Conservation (phyloP, 768 basidiomycete species). For the Cantharellus anzutake region DNA sequence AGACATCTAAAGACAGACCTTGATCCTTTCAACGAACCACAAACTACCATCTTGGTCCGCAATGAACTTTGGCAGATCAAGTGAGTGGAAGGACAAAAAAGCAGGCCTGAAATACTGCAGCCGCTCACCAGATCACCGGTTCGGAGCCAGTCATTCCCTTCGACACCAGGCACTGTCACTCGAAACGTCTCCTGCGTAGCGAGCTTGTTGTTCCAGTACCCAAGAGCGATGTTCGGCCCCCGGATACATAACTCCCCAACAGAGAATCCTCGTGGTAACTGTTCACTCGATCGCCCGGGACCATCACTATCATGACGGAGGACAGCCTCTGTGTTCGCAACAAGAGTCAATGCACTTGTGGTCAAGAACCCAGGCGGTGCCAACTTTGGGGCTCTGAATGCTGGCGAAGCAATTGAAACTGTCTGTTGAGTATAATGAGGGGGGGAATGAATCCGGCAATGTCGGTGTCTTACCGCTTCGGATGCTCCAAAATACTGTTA, state of each 20-base stretch:
- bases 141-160: background rate
- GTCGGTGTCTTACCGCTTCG: background rate
- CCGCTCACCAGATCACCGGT: background rate
- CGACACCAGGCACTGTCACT: background rate
- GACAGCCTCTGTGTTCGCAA: background rate
- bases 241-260: background rate
- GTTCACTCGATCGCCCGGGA: background rate
- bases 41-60: background rate
- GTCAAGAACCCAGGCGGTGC: background rate
- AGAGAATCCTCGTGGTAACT: background rate
- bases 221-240: background rate
- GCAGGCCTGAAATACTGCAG: background rate
- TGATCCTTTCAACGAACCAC: background rate
- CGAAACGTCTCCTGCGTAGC: background rate
- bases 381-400: background rate
- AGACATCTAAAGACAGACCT: too few relatives aligned
- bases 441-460: background rate
- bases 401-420: background rate
- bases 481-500: background rate
- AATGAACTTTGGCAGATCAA: too few relatives aligned
- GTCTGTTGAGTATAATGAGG: background rate
- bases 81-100: too few relatives aligned
- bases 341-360: background rate
- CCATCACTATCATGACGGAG: background rate
- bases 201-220: background rate